A percentile compares a stretch with the other conserved stretches of the same genome.
Evolutionary conservation across 192 early-diverging fungal genomes (phyloP).

Genomic region (Mortierella antarctica): DNA sequence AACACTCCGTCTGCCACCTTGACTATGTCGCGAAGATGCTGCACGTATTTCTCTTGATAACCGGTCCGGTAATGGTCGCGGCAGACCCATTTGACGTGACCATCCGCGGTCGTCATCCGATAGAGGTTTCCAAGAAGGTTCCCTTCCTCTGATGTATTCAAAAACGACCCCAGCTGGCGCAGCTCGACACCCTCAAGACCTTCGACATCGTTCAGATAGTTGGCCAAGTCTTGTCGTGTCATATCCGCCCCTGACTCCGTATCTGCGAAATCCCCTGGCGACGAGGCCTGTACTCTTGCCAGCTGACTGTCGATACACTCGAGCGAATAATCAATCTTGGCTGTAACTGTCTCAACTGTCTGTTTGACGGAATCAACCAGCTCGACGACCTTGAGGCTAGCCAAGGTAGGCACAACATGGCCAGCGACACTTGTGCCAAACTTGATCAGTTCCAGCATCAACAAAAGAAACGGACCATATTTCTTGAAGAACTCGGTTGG

Average conservation of each 20-base stretch:
- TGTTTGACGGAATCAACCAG: constrained; percentile 1
- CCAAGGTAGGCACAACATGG: background rate
- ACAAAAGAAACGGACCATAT: constrained; percentile 4
- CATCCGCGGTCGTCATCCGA: constrained; percentile 14
- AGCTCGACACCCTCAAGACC: constrained; percentile 29
- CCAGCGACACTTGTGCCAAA: background rate
- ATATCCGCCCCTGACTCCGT: background rate
- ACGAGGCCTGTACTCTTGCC: background rate
- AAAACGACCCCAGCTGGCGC: constrained; percentile 15
- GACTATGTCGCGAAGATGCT: constrained; percentile 8
- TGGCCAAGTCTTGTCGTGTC: constrained; percentile 1
- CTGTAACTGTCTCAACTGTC: background rate
- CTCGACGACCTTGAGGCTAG: constrained; percentile 5
- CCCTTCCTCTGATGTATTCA: background rate
- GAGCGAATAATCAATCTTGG: background rate
- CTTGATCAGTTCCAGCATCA: background rate
- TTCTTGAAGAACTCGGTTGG: constrained; percentile 13
- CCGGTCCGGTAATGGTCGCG: constrained; percentile 16
- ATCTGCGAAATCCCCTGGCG: background rate
- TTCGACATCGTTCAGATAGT: constrained; percentile 5
- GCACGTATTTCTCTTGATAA: constrained; percentile 12
- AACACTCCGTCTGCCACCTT: constrained; percentile 6
- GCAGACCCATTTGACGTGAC: constrained; percentile 42
- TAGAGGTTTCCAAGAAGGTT: constrained; percentile 15
- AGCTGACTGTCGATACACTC: background rate